These are phyloP conservation scores for Oldenlandia corymbosa DNA, from an alignment of 257 asterid genomes.

Conservation along the genomic window DNA sequence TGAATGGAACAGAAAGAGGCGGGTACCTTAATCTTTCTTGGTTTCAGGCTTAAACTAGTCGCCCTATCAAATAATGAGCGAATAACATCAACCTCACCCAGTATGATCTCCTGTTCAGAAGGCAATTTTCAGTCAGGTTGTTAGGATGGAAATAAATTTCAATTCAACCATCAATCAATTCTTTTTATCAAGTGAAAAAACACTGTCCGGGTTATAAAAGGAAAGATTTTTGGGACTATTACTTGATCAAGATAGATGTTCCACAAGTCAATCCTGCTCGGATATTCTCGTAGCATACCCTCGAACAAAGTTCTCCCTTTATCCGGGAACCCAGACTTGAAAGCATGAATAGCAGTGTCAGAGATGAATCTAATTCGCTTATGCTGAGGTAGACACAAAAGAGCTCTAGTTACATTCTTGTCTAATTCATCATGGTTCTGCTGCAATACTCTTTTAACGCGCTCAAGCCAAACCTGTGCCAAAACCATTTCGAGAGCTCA, in stretches of 20 bases:
- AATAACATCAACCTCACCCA: constrained; percentile 65
- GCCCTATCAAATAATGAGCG: constrained; percentile 94
- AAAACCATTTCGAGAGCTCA: constrained; percentile 4
- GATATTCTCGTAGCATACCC: constrained; percentile 81
- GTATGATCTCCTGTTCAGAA: constrained; percentile 66
- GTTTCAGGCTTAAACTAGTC: constrained; percentile 71
- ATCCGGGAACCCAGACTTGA: constrained; percentile 81
- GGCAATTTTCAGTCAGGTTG: constrained; percentile 12
- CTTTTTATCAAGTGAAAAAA: background rate
- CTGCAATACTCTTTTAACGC: constrained; percentile 47
- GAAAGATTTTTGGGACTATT: constrained; percentile 11
- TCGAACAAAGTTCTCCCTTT: constrained; percentile 88
- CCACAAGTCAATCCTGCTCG: constrained; percentile 94
- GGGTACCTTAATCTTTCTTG: constrained; percentile 79
- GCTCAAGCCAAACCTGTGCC: constrained; percentile 78
- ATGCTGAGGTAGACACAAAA: constrained; percentile 60
- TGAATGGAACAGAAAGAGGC: background rate
- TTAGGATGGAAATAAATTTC: background rate
- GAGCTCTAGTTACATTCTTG: constrained; percentile 61
- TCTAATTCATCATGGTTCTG: constrained; percentile 56
- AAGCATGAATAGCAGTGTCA: constrained; percentile 76
- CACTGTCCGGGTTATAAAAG: too few relatives aligned
- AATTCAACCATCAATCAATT: background rate
- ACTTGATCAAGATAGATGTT: constrained; percentile 90
- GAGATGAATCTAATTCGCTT: constrained; percentile 78